Base-by-base conservation (phyloP, 164 flowering plant genomes). In the Umbilicus rupestris region DNA sequence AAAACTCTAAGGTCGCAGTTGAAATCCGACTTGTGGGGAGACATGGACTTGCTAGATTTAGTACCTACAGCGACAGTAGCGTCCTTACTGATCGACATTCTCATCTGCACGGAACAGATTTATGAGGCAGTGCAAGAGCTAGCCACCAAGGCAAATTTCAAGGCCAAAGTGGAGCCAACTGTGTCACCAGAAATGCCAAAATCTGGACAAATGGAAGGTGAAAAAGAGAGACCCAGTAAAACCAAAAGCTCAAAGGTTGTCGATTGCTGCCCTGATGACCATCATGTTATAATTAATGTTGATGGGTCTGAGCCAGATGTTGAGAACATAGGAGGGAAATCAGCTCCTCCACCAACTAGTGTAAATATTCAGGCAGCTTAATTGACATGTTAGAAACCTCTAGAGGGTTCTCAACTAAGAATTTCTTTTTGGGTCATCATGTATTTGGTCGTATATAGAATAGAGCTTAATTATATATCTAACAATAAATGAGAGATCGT, bases 41-140 rank as follows among this genome's bases (percentile, higher is more conserved):
- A 76, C 17, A 33, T 63, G 29, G 46, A 41, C 37, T 19, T 84
- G 26, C 65, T 82, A 5, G 77, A 71, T 8, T 60, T 83, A 30
- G 64, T 79, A 7, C 85, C 83, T 2, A 74, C 67, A 0, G 80
- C 75, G 1, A 77, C 83, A 11, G 83, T 80, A 3, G 80, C 85
- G 19, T 78, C 84, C 5, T 64, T 79, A 19, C 84, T 82, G 29
- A 64, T 77, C 5, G 89, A 83, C 41, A 65, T 80, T 10, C 69
- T 83, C 1, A 19, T 52, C 35, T 79, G 81, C 78, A 77, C 76
- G 0, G 81, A 81, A 63, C 73, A 73, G 41, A 74, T 87, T 33
- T 71, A 69, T 0, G 85, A 81, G 30, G 66, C 82, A 1, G 81
- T 85, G 19, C 62, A 77, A 20, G 87, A 83, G 44, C 81, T 87